Evolutionary conservation across 805 yeast genomes (phyloP).

Genomic region (Saturnispora bothae): DNA sequence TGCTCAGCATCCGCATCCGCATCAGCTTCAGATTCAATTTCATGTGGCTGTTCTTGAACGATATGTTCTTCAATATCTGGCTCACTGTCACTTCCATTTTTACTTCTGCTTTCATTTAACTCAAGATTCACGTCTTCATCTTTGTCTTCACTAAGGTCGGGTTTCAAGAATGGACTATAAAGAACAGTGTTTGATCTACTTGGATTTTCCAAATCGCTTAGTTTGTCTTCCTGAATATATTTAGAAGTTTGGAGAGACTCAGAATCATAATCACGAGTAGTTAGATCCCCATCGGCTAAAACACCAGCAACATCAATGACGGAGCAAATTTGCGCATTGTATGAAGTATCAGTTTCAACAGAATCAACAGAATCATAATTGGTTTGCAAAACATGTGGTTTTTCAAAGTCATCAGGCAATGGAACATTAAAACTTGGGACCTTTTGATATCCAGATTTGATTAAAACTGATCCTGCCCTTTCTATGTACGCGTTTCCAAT

Average conservation of each 20-base stretch:
- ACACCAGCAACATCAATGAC: constrained; percentile 4
- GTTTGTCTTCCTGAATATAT: too few relatives aligned
- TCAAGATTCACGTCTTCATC: too few relatives aligned
- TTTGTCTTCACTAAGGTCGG: neutral
- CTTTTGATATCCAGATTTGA: constrained; percentile 12
- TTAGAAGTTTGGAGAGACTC: constrained; percentile 1
- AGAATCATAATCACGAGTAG: neutral
- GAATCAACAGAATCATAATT: neutral
- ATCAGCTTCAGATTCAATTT: neutral
- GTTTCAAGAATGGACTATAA: neutral
- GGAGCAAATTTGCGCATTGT: constrained; percentile 1
- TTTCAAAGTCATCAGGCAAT: neutral
- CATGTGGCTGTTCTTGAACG: neutral
- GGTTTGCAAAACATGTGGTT: neutral
- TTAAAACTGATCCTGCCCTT: constrained; percentile 13
- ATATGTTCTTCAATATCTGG: neutral
- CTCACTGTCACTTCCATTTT: too few relatives aligned
- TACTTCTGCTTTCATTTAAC: too few relatives aligned
- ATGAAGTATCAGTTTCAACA: neutral
- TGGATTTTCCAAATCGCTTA: neutral
- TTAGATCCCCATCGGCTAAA: neutral
- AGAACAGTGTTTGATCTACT: neutral
- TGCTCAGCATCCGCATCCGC: neutral
- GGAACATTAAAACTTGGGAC: constrained; percentile 8
- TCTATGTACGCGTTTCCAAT: constrained; percentile 4